Percentiles rank a stretch among this genome's conserved stretches.
These are phyloP conservation scores for Neurospora tetrasperma DNA, from an alignment of 495 filamentous ascomycete genomes.

Conservation along the genomic window DNA sequence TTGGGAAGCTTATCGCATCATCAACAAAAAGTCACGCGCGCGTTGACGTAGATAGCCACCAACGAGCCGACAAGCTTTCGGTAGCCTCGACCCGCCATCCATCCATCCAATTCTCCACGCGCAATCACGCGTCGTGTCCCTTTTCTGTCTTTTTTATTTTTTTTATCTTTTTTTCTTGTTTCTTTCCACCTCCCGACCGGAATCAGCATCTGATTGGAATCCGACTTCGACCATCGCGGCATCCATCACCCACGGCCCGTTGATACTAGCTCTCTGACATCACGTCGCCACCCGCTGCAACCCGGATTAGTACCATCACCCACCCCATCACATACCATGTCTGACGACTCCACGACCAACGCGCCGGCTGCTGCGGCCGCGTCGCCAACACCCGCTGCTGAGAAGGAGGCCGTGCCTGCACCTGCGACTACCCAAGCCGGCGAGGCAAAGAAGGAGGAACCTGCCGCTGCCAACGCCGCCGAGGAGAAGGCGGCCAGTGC, in stretches of 20 bases:
- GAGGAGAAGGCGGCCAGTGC: constrained; percentile 3
- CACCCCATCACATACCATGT: constrained; percentile 9
- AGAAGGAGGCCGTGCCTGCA: constrained; percentile 10
- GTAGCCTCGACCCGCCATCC: background rate
- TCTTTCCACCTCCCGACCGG: background rate
- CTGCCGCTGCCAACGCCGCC: constrained; percentile 1
- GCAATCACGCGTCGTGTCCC: background rate
- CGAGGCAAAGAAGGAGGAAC: constrained; percentile 10
- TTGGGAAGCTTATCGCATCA: background rate
- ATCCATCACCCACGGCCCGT: constrained; percentile 7
- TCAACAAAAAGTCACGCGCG: constrained; percentile 2
- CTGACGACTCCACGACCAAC: constrained; percentile 10
- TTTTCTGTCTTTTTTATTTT: background rate
- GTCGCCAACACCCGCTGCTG: constrained; percentile 8
- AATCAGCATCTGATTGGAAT: background rate
- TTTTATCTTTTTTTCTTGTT: background rate
- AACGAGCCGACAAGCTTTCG: background rate
- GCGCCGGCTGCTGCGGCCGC: constrained; percentile 5
- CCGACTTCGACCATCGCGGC: constrained; percentile 9
- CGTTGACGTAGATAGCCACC: constrained; percentile 1
- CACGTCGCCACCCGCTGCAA: constrained; percentile 13
- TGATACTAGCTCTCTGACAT: constrained; percentile 14
- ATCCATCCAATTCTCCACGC: background rate
- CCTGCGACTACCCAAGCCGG: constrained; percentile 8
- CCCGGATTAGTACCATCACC: background rate